These are phyloP conservation scores for Lipomyces mesembrius DNA, from an alignment of 805 yeast species.

Conservation along the genomic window DNA sequence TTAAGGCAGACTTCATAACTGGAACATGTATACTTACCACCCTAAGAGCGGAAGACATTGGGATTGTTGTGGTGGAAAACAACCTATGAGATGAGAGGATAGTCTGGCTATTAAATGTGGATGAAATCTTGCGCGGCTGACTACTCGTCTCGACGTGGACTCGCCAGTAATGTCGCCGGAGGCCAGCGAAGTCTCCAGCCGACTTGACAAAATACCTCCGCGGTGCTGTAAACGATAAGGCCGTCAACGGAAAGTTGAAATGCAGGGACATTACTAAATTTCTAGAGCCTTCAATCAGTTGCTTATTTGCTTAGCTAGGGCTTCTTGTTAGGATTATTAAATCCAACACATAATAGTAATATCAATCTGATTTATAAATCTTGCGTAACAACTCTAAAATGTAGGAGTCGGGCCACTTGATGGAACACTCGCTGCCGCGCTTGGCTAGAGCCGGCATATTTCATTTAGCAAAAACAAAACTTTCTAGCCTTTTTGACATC, in stretches of 20 bases:
- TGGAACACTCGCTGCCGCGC: too few relatives aligned
- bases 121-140: not conserved
- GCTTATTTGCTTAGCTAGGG: not conserved
- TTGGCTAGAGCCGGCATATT: too few relatives aligned
- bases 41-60: constrained; percentile 25
- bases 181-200: constrained; percentile 5
- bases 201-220: not conserved
- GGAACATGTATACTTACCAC: constrained; percentile 16
- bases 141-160: not conserved
- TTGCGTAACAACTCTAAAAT: not conserved
- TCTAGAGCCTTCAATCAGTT: not conserved
- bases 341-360: not conserved
- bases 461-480: too few relatives aligned
- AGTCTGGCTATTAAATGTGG: not conserved
- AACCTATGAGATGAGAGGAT: not conserved
- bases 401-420: too few relatives aligned
- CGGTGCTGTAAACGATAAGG: not conserved
- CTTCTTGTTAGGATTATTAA: not conserved
- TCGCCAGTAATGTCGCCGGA: constrained; percentile 6
- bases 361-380: not conserved
- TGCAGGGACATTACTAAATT: not conserved
- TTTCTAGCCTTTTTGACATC: too few relatives aligned
- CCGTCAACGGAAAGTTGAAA: not conserved
- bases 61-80: constrained; percentile 9
- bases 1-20: not conserved